Evolutionary conservation across 306 rosid species (phyloP), one percentile per base, ranked within the genome.

Genomic region (Prunus dulcis): DNA sequence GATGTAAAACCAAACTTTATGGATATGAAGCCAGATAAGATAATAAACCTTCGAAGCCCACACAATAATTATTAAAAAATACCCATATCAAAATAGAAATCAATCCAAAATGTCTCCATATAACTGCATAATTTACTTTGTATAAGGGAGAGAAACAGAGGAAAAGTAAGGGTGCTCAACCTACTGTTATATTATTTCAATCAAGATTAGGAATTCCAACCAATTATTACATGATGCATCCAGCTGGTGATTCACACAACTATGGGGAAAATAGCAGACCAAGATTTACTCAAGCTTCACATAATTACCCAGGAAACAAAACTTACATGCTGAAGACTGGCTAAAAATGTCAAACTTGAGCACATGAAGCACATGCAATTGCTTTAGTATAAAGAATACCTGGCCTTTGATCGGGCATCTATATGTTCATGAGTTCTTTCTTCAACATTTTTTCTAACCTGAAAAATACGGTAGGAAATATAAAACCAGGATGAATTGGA

Each of bases 391-490:
- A 52, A 61, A 67, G 50, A 77, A 18, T 86, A 96, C 98, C 99
- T 92, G 74, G 97, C 88, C 83, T 92, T 88, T 79, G 97, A 88
- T 58, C 99, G 87, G 58, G 99, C 99, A 84, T 96, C 99, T 82
- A 96, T 57, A 27, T 79, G 98, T 58, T 87, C 93, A 78, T 96
- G 84, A 69, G 92, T 82, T 77, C 80, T 64, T 72, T 86, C 91
- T 81, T 88, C 91, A 47, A 88, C 27, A 76, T 96, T 96, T 79
- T 51, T 86, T 67, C 69, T 83, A 64, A 92, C 93, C 99, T 96
- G 57, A 67, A 76, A 76, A 53, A 70, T 30, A 79, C 56, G 75
- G 19, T 64, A 74, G 9, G 52, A 12, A 28, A 76, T 14, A 66
- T 64, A 81, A 72, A 56, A 72, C 19, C 19, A 12, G 25, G 61